Conservation (phyloP, 495 filamentous ascomycete genomes). For the Penicillium parvum region DNA sequence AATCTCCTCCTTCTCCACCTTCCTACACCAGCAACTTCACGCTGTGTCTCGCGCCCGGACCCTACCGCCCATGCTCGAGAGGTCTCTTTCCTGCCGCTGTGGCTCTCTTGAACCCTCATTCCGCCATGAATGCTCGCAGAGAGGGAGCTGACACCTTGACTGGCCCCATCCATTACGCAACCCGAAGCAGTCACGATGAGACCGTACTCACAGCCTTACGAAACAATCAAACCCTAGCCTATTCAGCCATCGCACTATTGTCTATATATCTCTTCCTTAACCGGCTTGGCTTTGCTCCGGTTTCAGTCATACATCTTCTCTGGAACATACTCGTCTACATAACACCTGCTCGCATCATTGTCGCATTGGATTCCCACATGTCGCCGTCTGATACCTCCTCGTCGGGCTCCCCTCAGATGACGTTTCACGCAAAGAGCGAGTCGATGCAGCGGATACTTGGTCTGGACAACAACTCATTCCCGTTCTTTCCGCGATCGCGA, state of each 20-base stretch:
- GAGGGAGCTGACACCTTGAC: constrained; percentile 33
- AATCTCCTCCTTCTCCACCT: constrained; percentile 5
- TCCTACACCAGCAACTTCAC: constrained; percentile 6
- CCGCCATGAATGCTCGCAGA: constrained; percentile 41
- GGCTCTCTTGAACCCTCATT: constrained; percentile 11
- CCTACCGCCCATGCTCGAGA: constrained; percentile 18
- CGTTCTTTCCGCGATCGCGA: constrained; percentile 44
- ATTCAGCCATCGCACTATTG: constrained; percentile 18
- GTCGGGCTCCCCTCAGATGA: constrained; percentile 19
- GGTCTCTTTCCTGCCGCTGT: constrained; percentile 21
- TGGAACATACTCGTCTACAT: constrained; percentile 62
- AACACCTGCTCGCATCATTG: constrained; percentile 56
- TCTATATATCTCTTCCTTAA: constrained; percentile 27
- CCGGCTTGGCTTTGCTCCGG: constrained; percentile 26
- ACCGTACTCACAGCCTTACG: constrained; percentile 23
- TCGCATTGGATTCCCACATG: constrained; percentile 50
- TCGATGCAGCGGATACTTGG: constrained; percentile 64
- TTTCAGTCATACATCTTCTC: constrained; percentile 29
- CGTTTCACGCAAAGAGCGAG: constrained; percentile 54
- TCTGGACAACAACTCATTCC: constrained; percentile 51
- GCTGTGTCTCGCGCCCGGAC: background rate
- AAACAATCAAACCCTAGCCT: constrained; percentile 25
- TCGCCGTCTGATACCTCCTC: constrained; percentile 22
- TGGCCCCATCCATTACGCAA: constrained; percentile 26
- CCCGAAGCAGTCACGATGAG: constrained; percentile 33